Base-by-base conservation (phyloP, 306 rosid species). In the Cicer yamashitae region DNA sequence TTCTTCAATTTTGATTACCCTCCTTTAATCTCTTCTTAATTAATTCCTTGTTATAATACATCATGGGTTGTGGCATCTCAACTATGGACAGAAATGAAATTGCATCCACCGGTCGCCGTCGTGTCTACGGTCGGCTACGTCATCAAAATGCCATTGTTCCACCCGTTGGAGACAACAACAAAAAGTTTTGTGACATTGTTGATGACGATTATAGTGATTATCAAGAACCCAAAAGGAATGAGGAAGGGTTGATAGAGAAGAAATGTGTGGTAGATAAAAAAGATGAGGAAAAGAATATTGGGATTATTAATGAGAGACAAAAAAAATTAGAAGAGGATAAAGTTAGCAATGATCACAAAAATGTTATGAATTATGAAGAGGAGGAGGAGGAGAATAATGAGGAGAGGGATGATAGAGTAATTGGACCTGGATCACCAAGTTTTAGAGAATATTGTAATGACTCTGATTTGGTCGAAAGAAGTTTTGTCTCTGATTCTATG, bases 51-150 rank as follows among this genome's bases (percentile, higher is more conserved):
- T 45, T 44, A 0, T 44, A 12, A 22, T 15, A 25, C 41, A 66
- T 45, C 64, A 87, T 89, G 94, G 94, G 94, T 78, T 91, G 97
- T 75, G 97, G 92, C 62, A 65, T 81, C 39, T 91, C 97, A 6
- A 71, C 64, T 2, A 15, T 75, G 41, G 79, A 60, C 2, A 37
- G 57, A 5, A 78, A 70, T 8, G 59, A 71, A 0, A 25, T 25
- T 30, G 47, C 62, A 14, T 1, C 47, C 8, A 1, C 0, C 1
- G 25, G 25, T 1, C n/a, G 7, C 39, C 52, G 10, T 34, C 58
- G 1, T 10, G 18, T 10, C 48, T 59, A 34, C 5, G 44, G 66
- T 53, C 22, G 45, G 3, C 4, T 0, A 1, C 59, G 17, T 1
- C 52, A 8, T 5, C 48, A 7, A 0, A 48, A 22, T 15, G 12